Evolutionary conservation across 2,329 filamentous ascomycete genomes (phyloP), one percentile per base, ranked within the genome.

Genomic region (Chaetomium globosum): DNA sequence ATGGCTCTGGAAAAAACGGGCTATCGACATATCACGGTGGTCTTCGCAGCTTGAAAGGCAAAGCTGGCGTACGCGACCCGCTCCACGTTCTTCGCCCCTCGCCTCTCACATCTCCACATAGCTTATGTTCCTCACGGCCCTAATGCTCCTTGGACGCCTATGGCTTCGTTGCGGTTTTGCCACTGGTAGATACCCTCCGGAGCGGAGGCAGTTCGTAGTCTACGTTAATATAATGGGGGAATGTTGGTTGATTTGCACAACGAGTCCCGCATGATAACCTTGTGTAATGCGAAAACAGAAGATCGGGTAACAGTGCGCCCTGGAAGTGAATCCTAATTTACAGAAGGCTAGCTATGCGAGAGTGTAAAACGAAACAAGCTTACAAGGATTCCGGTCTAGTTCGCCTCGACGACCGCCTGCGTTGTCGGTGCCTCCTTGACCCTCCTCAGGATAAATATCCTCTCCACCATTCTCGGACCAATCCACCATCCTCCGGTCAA

Each of bases 401-500:
- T 57, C 3, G 54, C 55, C 26, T 59, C 59, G 16, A 59, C 64
- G 2, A 26, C 56, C 21, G 43, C 33, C 33, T 30, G 23, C 12
- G 13, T 31, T 36, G 23, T 33, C 19, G 23, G n/a, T 23, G 33
- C 48, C 6, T 49, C 30, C 43, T 36, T 49, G 23, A 73, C 60
- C 61, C 67, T 66, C 67, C 76, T 80, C 73, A 87, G 71, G 21
- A 88, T 79, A 69, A 80, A 75, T 52, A 88, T 80, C 59, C 79
- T 77, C 6, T 85, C 84, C 67, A 80, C 79, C 84, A 89, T 87
- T 68, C 81, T 80, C 28, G 86, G 87, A 0, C 87, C 87, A 69
- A 85, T 69, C 87, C 87, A 90, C 84, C 85, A 88, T 0, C 87
- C 87, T 1, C 85, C 81, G 0, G 85, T 87, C 5, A 77, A 65